phyloP scores from a whole-genome alignment of 2,329 filamentous ascomycete species.

The Eurotiales sp. region DNA sequence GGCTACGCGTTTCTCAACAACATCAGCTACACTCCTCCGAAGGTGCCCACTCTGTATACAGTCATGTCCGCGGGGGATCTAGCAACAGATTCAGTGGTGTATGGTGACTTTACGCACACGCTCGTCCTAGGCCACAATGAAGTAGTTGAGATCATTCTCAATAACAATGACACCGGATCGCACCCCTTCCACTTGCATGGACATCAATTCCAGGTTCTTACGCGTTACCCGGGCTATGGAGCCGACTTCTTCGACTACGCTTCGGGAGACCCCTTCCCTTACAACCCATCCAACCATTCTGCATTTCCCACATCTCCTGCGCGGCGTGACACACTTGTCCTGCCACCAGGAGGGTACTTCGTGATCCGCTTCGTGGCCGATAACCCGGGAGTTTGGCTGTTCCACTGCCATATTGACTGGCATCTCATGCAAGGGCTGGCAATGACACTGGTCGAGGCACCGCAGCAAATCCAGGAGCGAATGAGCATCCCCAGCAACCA shows the following conservation, averaged over 20 bases:
- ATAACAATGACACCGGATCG: constrained; percentile 40
- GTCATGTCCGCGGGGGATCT: constrained; percentile 56
- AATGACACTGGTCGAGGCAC: constrained; percentile 62
- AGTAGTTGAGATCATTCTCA: constrained; percentile 42
- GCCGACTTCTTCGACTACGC: constrained; percentile 52
- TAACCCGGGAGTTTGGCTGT: constrained; percentile 59
- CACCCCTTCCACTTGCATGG: constrained; percentile 54
- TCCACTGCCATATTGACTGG: constrained; percentile 82
- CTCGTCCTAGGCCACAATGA: constrained; percentile 36
- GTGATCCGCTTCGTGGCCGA: constrained; percentile 53
- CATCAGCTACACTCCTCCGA: constrained; percentile 67
- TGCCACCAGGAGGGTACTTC: constrained; percentile 64
- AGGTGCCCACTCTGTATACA: constrained; percentile 74
- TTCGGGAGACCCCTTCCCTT: constrained; percentile 34
- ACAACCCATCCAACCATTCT: constrained; percentile 24
- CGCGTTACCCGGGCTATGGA: constrained; percentile 55
- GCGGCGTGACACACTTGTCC: constrained; percentile 64
- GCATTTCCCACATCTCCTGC: constrained; percentile 56
- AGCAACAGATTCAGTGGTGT: constrained; percentile 57
- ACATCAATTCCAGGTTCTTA: constrained; percentile 65
- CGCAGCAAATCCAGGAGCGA: constrained; percentile 57
- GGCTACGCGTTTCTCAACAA: constrained; percentile 71
- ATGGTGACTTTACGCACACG: constrained; percentile 62
- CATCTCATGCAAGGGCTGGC: constrained; percentile 65
- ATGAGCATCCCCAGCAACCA: constrained; percentile 50